Evolutionary conservation across 257 asterid species (phyloP).

Genomic region (Ajuga chamaepitys): DNA sequence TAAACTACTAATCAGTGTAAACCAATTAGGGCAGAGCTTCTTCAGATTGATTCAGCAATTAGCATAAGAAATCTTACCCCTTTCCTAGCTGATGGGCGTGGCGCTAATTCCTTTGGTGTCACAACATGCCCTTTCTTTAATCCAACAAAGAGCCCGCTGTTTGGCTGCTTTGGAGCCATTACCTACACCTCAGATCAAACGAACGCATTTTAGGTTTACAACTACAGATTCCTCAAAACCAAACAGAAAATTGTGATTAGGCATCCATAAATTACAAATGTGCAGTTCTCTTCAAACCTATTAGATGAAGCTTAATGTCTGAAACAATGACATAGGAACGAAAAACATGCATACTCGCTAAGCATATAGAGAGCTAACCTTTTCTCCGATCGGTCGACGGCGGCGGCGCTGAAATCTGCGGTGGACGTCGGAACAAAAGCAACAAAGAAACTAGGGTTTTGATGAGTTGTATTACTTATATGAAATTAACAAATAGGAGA

Average conservation of each 20-base stretch:
- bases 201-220: not conserved
- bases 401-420: slow-evolving; percentile 18
- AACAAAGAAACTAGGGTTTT: slow-evolving; percentile 42
- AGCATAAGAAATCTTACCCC: slow-evolving; percentile 46
- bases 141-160: slow-evolving; percentile 68
- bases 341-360: not conserved
- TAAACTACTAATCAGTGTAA: not conserved
- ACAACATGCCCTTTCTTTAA: slow-evolving; percentile 76
- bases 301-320: not conserved
- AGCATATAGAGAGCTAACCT: slow-evolving; percentile 14
- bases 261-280: not conserved
- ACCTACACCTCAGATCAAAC: slow-evolving; percentile 23
- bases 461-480: slow-evolving; percentile 5
- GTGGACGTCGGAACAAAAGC: slow-evolving; percentile 20
- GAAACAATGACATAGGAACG: not conserved
- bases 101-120: slow-evolving; percentile 73
- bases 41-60: not conserved
- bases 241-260: not conserved
- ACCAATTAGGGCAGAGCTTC: not conserved
- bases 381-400: slow-evolving; percentile 16
- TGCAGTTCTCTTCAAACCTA: not conserved
- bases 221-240: not conserved
- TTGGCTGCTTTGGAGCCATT: slow-evolving; percentile 82
- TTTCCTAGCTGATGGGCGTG: slow-evolving; percentile 85
- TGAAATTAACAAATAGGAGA: slow-evolving; percentile 1